Conservation (phyloP, 2,329 filamentous ascomycete genomes). For the Claviceps sp. region DNA sequence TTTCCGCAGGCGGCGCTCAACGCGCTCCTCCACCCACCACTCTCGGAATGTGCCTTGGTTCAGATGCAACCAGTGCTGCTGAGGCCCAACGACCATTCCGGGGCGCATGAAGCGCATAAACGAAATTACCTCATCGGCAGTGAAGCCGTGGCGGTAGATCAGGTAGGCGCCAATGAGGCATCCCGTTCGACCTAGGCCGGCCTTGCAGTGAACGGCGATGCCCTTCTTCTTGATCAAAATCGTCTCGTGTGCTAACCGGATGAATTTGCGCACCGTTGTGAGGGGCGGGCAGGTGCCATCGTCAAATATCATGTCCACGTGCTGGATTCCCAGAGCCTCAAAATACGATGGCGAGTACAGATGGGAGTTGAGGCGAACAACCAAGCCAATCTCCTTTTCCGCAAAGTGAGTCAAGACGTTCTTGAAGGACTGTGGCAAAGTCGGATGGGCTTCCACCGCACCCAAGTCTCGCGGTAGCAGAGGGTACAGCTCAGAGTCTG, state of each 20-base stretch:
- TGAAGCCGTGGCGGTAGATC: slow-evolving; percentile 95
- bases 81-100: slow-evolving; percentile 96
- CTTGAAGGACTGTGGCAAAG: slow-evolving; percentile 78
- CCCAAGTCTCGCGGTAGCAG: slow-evolving; percentile 63
- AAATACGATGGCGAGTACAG: slow-evolving; percentile 97
- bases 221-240: slow-evolving; percentile 84
- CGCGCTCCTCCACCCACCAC: slow-evolving; percentile 89
- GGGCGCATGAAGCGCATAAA: slow-evolving; percentile 99
- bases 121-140: slow-evolving; percentile 90
- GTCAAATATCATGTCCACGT: slow-evolving; percentile 99
- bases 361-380: slow-evolving; percentile 89
- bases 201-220: slow-evolving; percentile 97
- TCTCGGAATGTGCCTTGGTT: slow-evolving; percentile 97
- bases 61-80: slow-evolving; percentile 97
- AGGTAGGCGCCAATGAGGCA: slow-evolving; percentile 95
- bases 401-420: slow-evolving; percentile 87
- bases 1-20: slow-evolving; percentile 53
- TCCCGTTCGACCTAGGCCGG: slow-evolving; percentile 85
- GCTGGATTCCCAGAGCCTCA: slow-evolving; percentile 83
- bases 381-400: slow-evolving; percentile 77
- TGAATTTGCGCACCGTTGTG: slow-evolving; percentile 83
- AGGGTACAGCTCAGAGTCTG: slow-evolving; percentile 59
- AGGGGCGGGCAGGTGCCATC: slow-evolving; percentile 91
- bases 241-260: slow-evolving; percentile 85
- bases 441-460: slow-evolving; percentile 55